phyloP scores from a whole-genome alignment of 108 stramenopile species.

The Stephanodiscus minutulus region DNA sequence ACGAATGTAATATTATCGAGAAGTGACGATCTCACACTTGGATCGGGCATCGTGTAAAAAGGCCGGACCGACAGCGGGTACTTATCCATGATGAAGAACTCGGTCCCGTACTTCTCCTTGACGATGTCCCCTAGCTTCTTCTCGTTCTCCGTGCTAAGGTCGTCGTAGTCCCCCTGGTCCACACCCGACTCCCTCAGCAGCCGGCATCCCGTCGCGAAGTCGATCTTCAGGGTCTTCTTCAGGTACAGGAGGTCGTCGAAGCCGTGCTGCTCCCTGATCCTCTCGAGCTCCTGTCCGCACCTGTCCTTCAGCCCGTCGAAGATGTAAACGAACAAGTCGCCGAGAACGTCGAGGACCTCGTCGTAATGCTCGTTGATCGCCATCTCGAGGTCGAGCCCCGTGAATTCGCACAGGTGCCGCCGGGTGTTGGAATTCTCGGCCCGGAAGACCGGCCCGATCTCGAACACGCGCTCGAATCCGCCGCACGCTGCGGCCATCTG shows the following conservation, averaged over 20 bases:
- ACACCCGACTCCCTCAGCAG: conserved; percentile 86
- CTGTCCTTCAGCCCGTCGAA: conserved; percentile 93
- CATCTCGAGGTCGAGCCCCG: conserved; percentile 99
- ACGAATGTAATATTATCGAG: background rate
- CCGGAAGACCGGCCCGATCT: conserved; percentile 99
- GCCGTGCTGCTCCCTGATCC: conserved; percentile 94
- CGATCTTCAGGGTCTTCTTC: conserved; percentile 90
- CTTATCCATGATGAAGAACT: conserved; percentile 99
- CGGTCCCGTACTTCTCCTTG: conserved; percentile 94
- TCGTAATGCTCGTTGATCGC: conserved; percentile 98
- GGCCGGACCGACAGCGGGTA: conserved; percentile 96
- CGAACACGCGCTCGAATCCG: conserved; percentile 98
- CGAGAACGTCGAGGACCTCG: conserved; percentile 96
- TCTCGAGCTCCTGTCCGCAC: conserved; percentile 88
- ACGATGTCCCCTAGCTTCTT: conserved; percentile 97
- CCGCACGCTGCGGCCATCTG: conserved; percentile 98
- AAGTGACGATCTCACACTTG: conserved; percentile 54
- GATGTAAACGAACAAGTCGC: conserved; percentile 96
- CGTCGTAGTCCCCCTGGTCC: conserved; percentile 91
- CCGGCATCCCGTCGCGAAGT: conserved; percentile 92
- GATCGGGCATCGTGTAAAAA: conserved; percentile 99
- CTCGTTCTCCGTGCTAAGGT: conserved; percentile 97
- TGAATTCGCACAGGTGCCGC: conserved; percentile 99
- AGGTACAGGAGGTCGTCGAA: conserved; percentile 95
- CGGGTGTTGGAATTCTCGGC: conserved; percentile 98